Evolutionary conservation across 495 filamentous ascomycete species (phyloP).

Genomic region (Aspergillus panamensis): DNA sequence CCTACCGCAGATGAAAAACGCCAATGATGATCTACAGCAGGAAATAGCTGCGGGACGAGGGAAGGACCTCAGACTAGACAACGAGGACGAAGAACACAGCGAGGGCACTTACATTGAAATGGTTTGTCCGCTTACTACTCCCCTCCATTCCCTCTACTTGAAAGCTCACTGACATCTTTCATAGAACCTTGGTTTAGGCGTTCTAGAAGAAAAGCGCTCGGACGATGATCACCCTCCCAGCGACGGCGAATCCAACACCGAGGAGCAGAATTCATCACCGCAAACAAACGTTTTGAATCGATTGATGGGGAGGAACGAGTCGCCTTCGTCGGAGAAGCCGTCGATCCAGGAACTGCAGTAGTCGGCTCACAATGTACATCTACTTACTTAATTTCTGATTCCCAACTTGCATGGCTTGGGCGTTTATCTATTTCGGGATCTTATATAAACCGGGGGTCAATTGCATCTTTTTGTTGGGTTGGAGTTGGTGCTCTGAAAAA

Average conservation of each 20-base stretch:
- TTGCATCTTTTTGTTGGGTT: too few relatives aligned
- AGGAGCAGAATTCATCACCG: slow-evolving; percentile 10
- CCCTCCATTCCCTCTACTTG: not conserved
- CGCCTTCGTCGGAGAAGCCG: slow-evolving; percentile 31
- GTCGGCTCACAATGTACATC: not conserved
- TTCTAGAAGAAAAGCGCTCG: slow-evolving; percentile 46
- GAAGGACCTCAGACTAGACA: slow-evolving; percentile 36
- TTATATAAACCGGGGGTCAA: too few relatives aligned
- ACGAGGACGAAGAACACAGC: slow-evolving; percentile 27
- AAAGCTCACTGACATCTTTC: not conserved
- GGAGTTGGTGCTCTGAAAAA: too few relatives aligned
- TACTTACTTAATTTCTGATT: not conserved
- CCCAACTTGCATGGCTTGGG: slow-evolving; percentile 10
- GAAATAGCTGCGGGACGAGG: slow-evolving; percentile 39
- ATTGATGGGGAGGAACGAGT: slow-evolving; percentile 39
- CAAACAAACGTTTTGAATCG: slow-evolving; percentile 39
- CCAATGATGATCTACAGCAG: slow-evolving; percentile 46
- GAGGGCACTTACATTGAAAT: slow-evolving; percentile 51
- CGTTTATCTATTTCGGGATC: not conserved
- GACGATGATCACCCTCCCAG: slow-evolving; percentile 21
- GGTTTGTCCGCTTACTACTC: slow-evolving; percentile 30
- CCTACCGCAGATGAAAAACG: slow-evolving; percentile 45
- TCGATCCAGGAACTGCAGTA: slow-evolving; percentile 43
- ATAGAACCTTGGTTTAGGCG: slow-evolving; percentile 52
- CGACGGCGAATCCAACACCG: slow-evolving; percentile 2